These are phyloP conservation scores for Chalara sp. DNA, from an alignment of 2,329 filamentous ascomycete species.

Conservation along the genomic window DNA sequence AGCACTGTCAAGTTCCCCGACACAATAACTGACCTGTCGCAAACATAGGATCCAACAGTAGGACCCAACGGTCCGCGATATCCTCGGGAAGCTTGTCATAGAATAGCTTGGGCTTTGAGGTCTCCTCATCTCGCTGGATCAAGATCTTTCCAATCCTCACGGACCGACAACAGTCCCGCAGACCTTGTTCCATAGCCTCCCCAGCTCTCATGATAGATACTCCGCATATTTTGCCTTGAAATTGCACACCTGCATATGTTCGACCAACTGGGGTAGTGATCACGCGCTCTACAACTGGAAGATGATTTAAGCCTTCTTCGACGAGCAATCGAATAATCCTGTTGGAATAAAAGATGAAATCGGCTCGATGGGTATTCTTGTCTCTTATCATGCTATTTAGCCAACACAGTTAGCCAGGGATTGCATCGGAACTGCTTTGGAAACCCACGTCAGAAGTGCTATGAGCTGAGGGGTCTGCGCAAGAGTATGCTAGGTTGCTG, in stretches of 20 bases:
- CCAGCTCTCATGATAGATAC: slow-evolving; percentile 98
- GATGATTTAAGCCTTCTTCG: slow-evolving; percentile 93
- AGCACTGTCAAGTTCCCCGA: neutral
- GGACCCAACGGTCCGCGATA: slow-evolving; percentile 86
- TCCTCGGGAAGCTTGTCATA: slow-evolving; percentile 97
- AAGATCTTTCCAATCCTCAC: slow-evolving; percentile 97
- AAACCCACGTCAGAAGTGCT: slow-evolving; percentile 86
- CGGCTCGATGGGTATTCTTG: slow-evolving; percentile 79
- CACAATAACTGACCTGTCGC: slow-evolving; percentile 64
- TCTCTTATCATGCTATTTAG: slow-evolving; percentile 82
- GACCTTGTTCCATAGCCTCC: slow-evolving; percentile 96
- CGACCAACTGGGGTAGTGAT: slow-evolving; percentile 88
- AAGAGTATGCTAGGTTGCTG: slow-evolving; percentile 55
- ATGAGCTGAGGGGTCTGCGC: slow-evolving; percentile 95
- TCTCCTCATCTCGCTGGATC: slow-evolving; percentile 96
- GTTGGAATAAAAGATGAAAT: slow-evolving; percentile 99
- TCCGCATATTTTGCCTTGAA: slow-evolving; percentile 96
- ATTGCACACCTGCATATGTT: slow-evolving; percentile 84
- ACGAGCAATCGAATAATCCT: slow-evolving; percentile 94
- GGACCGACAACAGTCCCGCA: slow-evolving; percentile 94
- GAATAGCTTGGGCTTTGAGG: slow-evolving; percentile 83
- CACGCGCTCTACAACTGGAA: slow-evolving; percentile 81
- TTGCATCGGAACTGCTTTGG: neutral
- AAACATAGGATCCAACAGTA: slow-evolving; percentile 97
- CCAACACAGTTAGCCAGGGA: slow-evolving; percentile 5